Percentiles rank a stretch among this genome's conserved stretches.
Evolutionary conservation across 257 asterid genomes (phyloP).

Genomic region (Solanum appendiculatum): DNA sequence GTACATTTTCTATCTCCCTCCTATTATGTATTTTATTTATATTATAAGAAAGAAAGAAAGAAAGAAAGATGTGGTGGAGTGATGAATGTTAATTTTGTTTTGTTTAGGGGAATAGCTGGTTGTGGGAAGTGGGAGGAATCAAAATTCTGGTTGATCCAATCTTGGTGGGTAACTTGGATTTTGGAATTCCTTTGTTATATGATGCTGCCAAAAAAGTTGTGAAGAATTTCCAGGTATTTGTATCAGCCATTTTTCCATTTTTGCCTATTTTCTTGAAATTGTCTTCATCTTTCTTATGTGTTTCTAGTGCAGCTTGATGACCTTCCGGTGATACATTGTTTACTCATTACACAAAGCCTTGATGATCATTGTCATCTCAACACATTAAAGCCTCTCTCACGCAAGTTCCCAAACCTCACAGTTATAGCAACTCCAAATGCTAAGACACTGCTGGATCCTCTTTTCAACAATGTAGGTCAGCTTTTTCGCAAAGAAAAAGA

Average conservation of each 20-base stretch:
- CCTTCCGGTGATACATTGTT: conserved; percentile 68
- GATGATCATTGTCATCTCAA: conserved; percentile 94
- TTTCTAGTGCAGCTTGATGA: conserved; percentile 66
- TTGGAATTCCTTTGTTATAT: conserved; percentile 89
- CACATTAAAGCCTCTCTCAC: conserved; percentile 75
- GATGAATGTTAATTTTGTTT: no score
- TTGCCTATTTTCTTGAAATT: neutral
- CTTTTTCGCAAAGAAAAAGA: neutral
- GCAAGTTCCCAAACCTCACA: conserved; percentile 52
- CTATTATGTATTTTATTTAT: no score
- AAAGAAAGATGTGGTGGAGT: no score
- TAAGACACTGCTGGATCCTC: neutral
- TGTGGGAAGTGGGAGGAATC: conserved; percentile 88
- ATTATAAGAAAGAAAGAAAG: no score
- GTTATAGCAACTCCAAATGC: conserved; percentile 40
- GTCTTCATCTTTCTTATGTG: conserved; percentile 6
- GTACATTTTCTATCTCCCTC: conserved; percentile 20
- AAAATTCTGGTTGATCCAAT: conserved; percentile 88
- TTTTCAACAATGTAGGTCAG: conserved; percentile 59
- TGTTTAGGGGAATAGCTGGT: conserved; percentile 81
- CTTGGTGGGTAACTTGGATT: conserved; percentile 92
- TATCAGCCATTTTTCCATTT: neutral
- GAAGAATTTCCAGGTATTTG: conserved; percentile 56
- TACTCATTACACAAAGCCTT: conserved; percentile 92
- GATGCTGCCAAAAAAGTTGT: conserved; percentile 85